A percentile compares a stretch with the other conserved stretches of the same genome.
phyloP scores from a whole-genome alignment of 148 eudicot genomes.

The Camellia japonica region DNA sequence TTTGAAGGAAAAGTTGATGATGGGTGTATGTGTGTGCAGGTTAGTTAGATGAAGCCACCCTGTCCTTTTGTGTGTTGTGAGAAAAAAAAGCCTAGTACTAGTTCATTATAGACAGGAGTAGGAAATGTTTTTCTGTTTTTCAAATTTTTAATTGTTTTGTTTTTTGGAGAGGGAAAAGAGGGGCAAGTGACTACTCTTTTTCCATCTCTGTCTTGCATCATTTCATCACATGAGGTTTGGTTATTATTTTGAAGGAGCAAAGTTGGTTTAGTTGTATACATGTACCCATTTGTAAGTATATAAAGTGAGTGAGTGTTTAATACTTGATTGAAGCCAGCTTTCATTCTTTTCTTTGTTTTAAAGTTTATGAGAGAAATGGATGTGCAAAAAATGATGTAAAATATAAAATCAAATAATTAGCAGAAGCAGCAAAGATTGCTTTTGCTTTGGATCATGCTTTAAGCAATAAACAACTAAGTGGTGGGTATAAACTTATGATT shows the following conservation, averaged over 20 bases:
- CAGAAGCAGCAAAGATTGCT: constrained; percentile 26
- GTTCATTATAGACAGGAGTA: constrained; percentile 23
- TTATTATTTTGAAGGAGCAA: constrained; percentile 19
- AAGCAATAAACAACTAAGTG: constrained; percentile 27
- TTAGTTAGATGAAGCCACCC: constrained; percentile 29
- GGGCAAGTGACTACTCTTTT: constrained; percentile 28
- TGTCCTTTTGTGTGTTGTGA: constrained; percentile 24
- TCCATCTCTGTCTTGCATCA: constrained; percentile 17
- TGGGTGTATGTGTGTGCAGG: constrained; percentile 39
- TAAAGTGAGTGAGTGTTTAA: constrained; percentile 14
- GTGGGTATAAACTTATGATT: constrained; percentile 7
- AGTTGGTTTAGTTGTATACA: constrained; percentile 30
- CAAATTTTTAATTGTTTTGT: constrained; percentile 4
- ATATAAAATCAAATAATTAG: background rate
- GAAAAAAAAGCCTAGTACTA: constrained; percentile 13
- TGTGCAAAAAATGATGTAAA: background rate
- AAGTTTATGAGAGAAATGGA: background rate
- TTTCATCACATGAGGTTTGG: constrained; percentile 27
- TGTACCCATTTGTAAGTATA: constrained; percentile 30
- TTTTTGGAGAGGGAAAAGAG: constrained; percentile 17
- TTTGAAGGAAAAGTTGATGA: constrained; percentile 35
- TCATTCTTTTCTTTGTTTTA: constrained; percentile 1
- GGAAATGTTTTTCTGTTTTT: background rate
- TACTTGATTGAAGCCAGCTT: background rate
- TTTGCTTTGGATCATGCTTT: constrained; percentile 26